Percentiles rank a stretch among this genome's conserved stretches.
Evolutionary conservation across 345 rosid genomes (phyloP).

Genomic region (Citrus inodora): DNA sequence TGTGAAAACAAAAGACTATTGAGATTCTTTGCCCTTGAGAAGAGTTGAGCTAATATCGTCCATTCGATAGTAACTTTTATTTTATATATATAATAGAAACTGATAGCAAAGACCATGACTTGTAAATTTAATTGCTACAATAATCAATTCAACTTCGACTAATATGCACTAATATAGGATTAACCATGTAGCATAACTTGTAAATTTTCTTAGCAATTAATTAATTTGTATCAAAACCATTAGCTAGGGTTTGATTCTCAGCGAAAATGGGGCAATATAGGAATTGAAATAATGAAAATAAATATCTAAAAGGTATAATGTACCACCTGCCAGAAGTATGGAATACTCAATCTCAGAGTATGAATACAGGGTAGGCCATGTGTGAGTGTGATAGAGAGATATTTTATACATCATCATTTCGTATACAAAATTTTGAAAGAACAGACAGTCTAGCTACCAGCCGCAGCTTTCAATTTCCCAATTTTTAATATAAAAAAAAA

Average conservation of each 20-base stretch:
- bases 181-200: neutral
- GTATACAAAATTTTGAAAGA: conserved; percentile 1
- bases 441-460: conserved; percentile 21
- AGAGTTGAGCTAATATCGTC: neutral
- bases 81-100: too few relatives aligned
- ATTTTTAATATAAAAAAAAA: neutral
- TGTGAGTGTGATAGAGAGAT: conserved; percentile 4
- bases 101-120: too few relatives aligned
- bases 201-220: neutral
- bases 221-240: neutral
- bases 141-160: neutral
- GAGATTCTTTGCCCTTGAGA: neutral
- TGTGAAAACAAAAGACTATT: neutral
- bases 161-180: neutral
- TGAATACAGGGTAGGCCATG: conserved; percentile 31
- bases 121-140: neutral
- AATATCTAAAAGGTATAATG: conserved; percentile 20
- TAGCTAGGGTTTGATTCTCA: neutral
- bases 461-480: neutral
- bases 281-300: conserved; percentile 8
- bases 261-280: conserved; percentile 14
- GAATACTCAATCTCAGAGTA: conserved; percentile 35
- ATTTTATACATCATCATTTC: conserved; percentile 23
- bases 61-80: neutral
- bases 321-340: conserved; percentile 35